These are phyloP conservation scores for Pigoraptor vietnamica DNA, from an alignment of 78 protist species.

Conservation along the genomic window DNA sequence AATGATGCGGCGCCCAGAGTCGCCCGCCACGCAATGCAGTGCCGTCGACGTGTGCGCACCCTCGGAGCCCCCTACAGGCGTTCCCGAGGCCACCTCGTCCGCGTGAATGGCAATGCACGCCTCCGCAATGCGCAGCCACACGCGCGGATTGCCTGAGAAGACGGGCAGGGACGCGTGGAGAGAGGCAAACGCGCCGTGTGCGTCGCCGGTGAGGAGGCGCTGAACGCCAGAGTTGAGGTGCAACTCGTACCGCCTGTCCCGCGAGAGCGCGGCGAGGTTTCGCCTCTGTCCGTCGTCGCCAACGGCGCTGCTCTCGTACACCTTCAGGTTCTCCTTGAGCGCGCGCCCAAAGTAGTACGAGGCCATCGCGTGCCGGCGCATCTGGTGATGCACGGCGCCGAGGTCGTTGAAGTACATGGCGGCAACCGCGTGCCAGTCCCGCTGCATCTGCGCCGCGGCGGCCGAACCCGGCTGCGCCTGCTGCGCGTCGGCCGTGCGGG, in stretches of 20 bases:
- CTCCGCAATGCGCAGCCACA: slow-evolving; percentile 26
- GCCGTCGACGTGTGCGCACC: not conserved
- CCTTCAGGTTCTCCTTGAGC: not conserved
- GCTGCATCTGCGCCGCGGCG: not conserved
- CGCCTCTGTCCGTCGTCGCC: not conserved
- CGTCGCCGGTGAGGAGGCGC: slow-evolving; percentile 8
- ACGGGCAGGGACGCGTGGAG: not conserved
- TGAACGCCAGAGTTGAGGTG: slow-evolving; percentile 10
- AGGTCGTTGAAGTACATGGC: slow-evolving; percentile 13
- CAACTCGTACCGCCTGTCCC: slow-evolving; percentile 10
- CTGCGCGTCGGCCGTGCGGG: not conserved
- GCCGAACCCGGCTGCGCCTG: not conserved
- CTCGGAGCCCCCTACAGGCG: too few species aligned
- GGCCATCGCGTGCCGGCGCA: slow-evolving; percentile 10
- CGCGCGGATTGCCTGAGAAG: not conserved
- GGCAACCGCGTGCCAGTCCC: not conserved
- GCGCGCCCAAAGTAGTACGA: slow-evolving; percentile 4
- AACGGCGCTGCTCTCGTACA: not conserved
- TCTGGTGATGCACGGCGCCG: not conserved
- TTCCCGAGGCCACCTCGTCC: not conserved
- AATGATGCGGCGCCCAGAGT: not conserved
- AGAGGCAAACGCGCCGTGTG: not conserved
- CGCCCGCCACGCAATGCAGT: not conserved
- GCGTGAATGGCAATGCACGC: not conserved
- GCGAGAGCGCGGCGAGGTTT: not conserved